phyloP scores from a whole-genome alignment of 495 filamentous ascomycete species.

The Lasiosphaeria hispida region DNA sequence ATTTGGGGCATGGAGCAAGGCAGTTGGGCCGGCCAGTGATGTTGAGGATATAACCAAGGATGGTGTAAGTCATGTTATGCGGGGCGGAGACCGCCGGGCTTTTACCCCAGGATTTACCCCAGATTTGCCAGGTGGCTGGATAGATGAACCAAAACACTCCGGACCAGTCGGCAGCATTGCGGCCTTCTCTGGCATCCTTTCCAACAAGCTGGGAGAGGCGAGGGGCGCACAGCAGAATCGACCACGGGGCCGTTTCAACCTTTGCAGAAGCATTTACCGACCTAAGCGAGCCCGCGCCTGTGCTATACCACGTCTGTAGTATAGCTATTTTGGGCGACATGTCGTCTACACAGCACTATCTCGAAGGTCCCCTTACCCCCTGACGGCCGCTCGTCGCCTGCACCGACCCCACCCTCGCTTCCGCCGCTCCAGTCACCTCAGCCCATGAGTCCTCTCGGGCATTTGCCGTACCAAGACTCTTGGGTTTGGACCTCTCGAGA shows the following conservation, averaged over 20 bases:
- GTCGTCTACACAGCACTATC: not conserved
- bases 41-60: slow-evolving; percentile 1
- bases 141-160: slow-evolving; percentile 23
- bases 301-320: not conserved
- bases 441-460: not conserved
- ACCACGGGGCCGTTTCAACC: slow-evolving; percentile 9
- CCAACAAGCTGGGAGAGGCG: slow-evolving; percentile 25
- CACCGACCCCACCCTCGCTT: no score
- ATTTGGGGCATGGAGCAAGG: slow-evolving; percentile 11
- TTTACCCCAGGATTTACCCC: slow-evolving; percentile 31
- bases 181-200: slow-evolving; percentile 1
- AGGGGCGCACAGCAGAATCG: not conserved
- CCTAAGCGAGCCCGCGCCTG: not conserved
- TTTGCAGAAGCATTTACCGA: slow-evolving; percentile 9
- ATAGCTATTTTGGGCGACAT: slow-evolving; percentile 2
- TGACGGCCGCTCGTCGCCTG: not conserved
- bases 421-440: not conserved
- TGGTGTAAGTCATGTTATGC: no score
- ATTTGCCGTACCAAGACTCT: slow-evolving; percentile 7
- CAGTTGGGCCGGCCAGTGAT: not conserved
- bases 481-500: not conserved
- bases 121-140: slow-evolving; percentile 27
- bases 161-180: slow-evolving; percentile 36
- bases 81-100: not conserved
- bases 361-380: not conserved